Evolutionary conservation across 176 grass and related monocot species (phyloP).

Genomic region (Aegilops sharonensis): DNA sequence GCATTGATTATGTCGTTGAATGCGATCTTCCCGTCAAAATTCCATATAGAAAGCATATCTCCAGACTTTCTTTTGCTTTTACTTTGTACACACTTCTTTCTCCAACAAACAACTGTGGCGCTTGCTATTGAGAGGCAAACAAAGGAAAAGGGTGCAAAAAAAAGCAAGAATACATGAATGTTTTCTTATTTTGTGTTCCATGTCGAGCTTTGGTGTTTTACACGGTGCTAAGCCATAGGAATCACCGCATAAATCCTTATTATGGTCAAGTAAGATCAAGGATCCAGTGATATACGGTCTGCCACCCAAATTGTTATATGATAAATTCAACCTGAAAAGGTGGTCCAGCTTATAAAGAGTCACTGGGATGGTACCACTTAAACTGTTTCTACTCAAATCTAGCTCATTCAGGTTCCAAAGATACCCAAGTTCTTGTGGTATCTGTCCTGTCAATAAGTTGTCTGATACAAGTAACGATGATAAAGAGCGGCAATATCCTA

Average conservation of each 20-base stretch:
- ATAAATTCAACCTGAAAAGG: not conserved
- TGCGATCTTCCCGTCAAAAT: slow-evolving; percentile 4
- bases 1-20: slow-evolving; percentile 14
- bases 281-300: not conserved
- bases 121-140: not conserved
- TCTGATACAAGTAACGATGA: not conserved
- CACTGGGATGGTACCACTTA: slow-evolving; percentile 5
- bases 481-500: not conserved
- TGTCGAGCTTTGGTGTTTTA: no score
- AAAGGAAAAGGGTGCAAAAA: not conserved
- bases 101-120: not conserved
- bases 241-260: not conserved
- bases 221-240: no score
- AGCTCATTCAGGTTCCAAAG: fast-evolving
- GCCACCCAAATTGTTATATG: not conserved
- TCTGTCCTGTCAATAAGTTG: slow-evolving; percentile 11
- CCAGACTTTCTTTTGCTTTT: not conserved
- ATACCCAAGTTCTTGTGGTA: slow-evolving; percentile 16
- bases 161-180: not conserved
- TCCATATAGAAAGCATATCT: slow-evolving; percentile 12
- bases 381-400: slow-evolving; percentile 20
- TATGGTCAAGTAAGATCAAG: not conserved
- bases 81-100: not conserved
- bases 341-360: not conserved
- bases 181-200: fast-evolving